Evolutionary conservation across 2,329 filamentous ascomycete genomes (phyloP).

Genomic region (Phialocephala subalpina): DNA sequence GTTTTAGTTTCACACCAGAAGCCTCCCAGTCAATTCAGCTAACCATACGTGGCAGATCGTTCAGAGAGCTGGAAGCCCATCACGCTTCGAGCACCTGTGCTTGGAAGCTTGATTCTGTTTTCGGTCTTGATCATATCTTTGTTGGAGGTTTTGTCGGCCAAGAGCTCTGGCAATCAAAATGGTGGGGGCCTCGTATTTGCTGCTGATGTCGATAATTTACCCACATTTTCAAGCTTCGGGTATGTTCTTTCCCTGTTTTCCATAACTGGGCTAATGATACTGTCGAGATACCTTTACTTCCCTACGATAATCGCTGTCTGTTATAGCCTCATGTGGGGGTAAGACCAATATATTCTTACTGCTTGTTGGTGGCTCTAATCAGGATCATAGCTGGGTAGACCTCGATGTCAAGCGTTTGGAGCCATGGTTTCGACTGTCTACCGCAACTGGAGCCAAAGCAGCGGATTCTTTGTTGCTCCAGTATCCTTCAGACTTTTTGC

Average conservation of each 20-base stretch:
- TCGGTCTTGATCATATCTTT: constrained; percentile 51
- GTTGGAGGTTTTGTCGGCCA: constrained; percentile 53
- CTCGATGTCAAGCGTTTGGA: constrained; percentile 66
- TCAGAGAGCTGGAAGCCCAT: constrained; percentile 47
- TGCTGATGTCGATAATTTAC: constrained; percentile 44
- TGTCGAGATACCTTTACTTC: constrained; percentile 49
- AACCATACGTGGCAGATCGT: background rate
- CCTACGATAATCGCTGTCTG: constrained; percentile 62
- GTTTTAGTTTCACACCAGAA: no score
- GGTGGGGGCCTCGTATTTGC: constrained; percentile 49
- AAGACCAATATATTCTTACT: background rate
- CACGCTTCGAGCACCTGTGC: constrained; percentile 47
- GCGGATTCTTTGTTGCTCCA: constrained; percentile 57
- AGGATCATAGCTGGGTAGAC: constrained; percentile 58
- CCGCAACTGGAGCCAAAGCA: constrained; percentile 50
- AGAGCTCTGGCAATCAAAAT: constrained; percentile 32
- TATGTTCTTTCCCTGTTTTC: constrained; percentile 36
- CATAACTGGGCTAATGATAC: background rate
- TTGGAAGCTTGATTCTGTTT: constrained; percentile 47
- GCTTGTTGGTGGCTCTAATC: background rate
- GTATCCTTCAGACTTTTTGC: constrained; percentile 60
- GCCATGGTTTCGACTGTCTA: constrained; percentile 66
- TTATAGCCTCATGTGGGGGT: constrained; percentile 61
- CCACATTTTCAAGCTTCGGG: constrained; percentile 45
- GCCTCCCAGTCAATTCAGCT: no score